Percentiles rank a stretch among this genome's conserved stretches.
phyloP scores from a whole-genome alignment of 2,329 filamentous ascomycete genomes.

The Claviceps capensis region DNA sequence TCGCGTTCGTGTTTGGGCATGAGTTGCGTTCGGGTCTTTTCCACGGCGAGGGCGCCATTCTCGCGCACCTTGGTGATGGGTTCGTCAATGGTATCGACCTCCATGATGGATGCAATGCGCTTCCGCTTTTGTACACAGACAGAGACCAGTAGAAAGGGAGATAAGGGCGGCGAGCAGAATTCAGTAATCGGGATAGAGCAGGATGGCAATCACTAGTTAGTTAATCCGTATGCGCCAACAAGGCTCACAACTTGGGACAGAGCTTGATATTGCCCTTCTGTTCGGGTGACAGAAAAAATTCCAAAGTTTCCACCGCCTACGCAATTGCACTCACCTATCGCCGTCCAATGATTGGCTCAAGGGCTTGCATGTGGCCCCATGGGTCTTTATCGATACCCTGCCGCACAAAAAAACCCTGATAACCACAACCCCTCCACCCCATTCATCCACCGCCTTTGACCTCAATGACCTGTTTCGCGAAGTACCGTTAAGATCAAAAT shows the following conservation, averaged over 20 bases:
- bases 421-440: conserved; percentile 23
- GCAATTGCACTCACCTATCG: conserved; percentile 13
- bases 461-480: neutral
- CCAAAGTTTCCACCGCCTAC: conserved; percentile 21
- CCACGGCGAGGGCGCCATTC: conserved; percentile 40
- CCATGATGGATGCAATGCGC: conserved; percentile 18
- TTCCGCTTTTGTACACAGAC: neutral
- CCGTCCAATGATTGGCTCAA: conserved; percentile 12
- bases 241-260: neutral
- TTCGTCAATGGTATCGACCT: conserved; percentile 22
- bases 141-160: neutral
- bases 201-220: too few relatives aligned
- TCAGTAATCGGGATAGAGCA: neutral
- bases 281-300: conserved; percentile 8
- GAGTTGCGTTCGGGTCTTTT: conserved; percentile 37
- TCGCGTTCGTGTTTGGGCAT: conserved; percentile 36
- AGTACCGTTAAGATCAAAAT: neutral
- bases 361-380: neutral
- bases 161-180: neutral
- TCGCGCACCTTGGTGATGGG: conserved; percentile 24
- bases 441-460: conserved; percentile 10
- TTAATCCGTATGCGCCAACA: neutral
- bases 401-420: conserved; percentile 25
- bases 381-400: conserved; percentile 14
- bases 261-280: neutral